Evolutionary conservation across 805 yeast species (phyloP), one percentile per base, ranked within the genome.

Genomic region (Kazachstania bromeliacearum): DNA sequence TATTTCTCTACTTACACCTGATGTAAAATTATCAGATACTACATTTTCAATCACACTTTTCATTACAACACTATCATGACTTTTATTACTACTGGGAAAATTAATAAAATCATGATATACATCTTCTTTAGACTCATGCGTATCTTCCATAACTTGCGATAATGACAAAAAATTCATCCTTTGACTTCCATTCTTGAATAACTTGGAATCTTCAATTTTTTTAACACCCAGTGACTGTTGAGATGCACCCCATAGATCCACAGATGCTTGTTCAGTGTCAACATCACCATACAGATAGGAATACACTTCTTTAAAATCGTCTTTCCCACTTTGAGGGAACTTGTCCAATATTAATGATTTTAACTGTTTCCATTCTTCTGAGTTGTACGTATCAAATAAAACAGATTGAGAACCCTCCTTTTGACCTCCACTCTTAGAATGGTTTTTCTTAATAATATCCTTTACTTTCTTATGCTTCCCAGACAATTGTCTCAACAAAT

Each of bases 381-480:
- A 46, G 32, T 50, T 51, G 40, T 54, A 58, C 1, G 51, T 50
- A 26, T 55, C 55, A 35, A 34, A 44, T 14, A 18, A 31, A 4
- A 23, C 7, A 5, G 18, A 9, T 18, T 27, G 19, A 4, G 32
- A 33, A 4, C 17, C 28, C 7, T 31, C 36, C 10, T 18, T 13
- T 13, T 18, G 33, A 10, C 25, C 14, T 10, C 18, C 35, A 4
- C 27, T 30, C 15, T 33, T 34, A 16, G 12, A 29, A 12, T 18
- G 9, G 8, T 37, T 31, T 20, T 29, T 27, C 16, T 41, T 41
- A 4, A 53, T 34, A 28, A 55, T 43, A 31, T 55, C 55, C 31
- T 45, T 47, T 2, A 55, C 47, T 35, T 58, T 58, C 14, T 36
- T 39, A 22, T 51, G 50, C 28, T 58, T 58, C 2, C 62, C 63